Conservation (phyloP, 129 eudicot genomes). For the Escallonia rubra region DNA sequence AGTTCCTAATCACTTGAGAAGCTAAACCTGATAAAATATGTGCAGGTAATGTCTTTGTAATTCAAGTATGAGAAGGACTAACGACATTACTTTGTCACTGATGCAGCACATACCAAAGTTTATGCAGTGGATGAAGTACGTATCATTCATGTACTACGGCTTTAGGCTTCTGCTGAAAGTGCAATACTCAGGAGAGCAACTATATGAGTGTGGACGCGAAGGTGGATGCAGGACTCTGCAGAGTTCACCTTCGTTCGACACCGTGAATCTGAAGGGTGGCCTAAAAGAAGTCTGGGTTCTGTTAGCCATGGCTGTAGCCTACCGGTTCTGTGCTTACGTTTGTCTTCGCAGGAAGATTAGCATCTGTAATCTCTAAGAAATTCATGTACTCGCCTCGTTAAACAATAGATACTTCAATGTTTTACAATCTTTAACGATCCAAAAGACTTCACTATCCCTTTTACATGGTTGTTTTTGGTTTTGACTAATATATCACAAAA, state of each 20-base stretch:
- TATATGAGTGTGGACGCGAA: conserved; percentile 66
- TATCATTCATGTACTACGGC: conserved; percentile 88
- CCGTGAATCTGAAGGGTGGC: conserved; percentile 75
- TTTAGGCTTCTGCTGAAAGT: conserved; percentile 86
- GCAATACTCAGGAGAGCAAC: conserved; percentile 76
- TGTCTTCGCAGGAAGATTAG: conserved; percentile 65
- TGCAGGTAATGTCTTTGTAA: no score
- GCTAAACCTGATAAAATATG: background rate
- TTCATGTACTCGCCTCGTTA: no score
- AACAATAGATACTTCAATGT: no score
- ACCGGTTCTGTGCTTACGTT: conserved; percentile 64
- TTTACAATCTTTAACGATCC: no score
- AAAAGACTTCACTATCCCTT: no score
- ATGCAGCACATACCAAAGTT: conserved; percentile 84
- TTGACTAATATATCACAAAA: no score
- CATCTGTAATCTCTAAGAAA: conserved; percentile 38
- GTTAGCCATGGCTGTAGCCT: conserved; percentile 74
- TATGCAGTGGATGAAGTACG: conserved; percentile 81
- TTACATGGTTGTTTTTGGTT: no score
- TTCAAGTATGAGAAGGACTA: background rate
- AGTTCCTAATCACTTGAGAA: no score
- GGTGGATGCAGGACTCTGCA: conserved; percentile 78
- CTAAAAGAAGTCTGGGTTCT: conserved; percentile 84
- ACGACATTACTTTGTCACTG: background rate
- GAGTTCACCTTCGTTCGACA: conserved; percentile 80